Base-by-base conservation (phyloP, 176 grass and related monocot species). In the Melocanna baccifera region DNA sequence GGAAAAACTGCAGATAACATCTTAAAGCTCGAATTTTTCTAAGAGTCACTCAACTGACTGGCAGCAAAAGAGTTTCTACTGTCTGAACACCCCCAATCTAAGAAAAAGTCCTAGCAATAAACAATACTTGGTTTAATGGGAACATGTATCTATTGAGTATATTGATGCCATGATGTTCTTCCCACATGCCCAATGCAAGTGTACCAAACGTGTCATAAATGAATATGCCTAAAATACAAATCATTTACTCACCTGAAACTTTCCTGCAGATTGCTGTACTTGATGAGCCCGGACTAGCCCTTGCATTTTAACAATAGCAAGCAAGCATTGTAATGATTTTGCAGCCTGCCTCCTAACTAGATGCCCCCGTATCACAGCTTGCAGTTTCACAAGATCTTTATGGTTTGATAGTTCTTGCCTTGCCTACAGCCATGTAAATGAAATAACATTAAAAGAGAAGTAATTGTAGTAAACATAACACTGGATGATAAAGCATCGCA, bases 251-350 rank as follows among this genome's bases (percentile, higher is more conserved):
- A 89, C 88, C 83, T 86, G 80, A 71, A 78, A 62, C 64, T 67
- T 85, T 52, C 72, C 69, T 62, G 52, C 50, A 65, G 53, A 83
- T 73, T 61, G 69, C 7, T 81, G 86, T 88, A 81, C 64, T 77
- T 84, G 93, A 84, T 26, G 89, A 77, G 83, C 73, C 58, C 96
- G 82, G 37, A 94, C 84, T 68, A 94, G 79, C 18, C 84, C 87
- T 84, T 99, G 96, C 61, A 93, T 89, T 92, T 92, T 99, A 61
- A 99, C 67, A 83, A 99, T 94, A 15, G 88, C 96, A 90, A 90
- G 89, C 75, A 94, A 77, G 71, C 96, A 99, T 64, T 78, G 81
- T 52, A 99, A 90, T 37, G 96, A 92, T 85, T 91, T 91, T 48
- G 84, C 76, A 78, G 93, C 93, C 71, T 94, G 89, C 72, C 90